Conservation (phyloP, 129 eudicot genomes). For the Saposhnikovia divaricata region DNA sequence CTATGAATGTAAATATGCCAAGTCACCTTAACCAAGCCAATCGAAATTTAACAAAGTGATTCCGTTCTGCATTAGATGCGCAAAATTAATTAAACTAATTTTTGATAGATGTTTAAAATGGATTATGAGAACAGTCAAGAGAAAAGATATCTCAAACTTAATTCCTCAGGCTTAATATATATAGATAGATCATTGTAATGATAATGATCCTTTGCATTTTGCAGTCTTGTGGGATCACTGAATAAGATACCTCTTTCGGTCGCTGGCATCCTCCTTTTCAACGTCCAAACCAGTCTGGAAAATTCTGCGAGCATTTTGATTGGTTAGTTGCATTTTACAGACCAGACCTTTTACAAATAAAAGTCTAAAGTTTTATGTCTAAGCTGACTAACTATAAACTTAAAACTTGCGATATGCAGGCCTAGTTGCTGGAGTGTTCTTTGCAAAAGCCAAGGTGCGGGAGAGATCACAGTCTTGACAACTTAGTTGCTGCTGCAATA, state of each 20-base stretch:
- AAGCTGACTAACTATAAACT: neutral
- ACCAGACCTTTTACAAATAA: neutral
- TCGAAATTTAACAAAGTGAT: no score
- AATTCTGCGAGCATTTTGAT: conserved; percentile 85
- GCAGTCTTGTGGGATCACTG: conserved; percentile 93
- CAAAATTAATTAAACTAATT: no score
- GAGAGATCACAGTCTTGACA: conserved; percentile 39
- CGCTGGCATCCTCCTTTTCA: conserved; percentile 78
- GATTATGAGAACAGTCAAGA: no score
- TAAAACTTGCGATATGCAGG: conserved; percentile 25
- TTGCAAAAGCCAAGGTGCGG: conserved; percentile 78
- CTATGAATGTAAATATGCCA: no score
- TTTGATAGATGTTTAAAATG: no score
- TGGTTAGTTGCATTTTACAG: conserved; percentile 35
- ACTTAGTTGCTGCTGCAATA: neutral
- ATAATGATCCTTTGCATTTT: conserved; percentile 10
- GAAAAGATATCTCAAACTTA: no score
- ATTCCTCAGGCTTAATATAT: neutral
- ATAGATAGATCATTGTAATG: neutral
- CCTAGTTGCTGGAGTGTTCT: conserved; percentile 78
- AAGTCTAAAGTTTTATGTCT: neutral
- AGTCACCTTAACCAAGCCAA: no score
- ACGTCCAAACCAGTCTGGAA: conserved; percentile 87
- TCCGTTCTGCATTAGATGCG: no score
- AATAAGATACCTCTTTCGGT: conserved; percentile 94